Conservation (phyloP, 805 yeast genomes). For the Kazachstania psychrophila region DNA sequence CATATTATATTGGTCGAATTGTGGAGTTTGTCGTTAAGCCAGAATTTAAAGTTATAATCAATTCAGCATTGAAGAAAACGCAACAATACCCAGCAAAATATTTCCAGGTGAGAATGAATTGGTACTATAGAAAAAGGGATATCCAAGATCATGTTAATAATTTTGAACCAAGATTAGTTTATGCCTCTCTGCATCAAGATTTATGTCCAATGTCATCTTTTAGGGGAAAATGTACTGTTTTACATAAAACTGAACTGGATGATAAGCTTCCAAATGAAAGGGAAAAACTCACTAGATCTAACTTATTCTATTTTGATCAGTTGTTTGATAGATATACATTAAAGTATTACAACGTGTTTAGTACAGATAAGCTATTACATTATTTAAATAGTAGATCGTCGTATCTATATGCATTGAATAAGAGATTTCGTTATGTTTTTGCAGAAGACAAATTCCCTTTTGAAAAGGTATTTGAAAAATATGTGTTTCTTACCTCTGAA, state of each 20-base stretch:
- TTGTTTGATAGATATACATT: constrained; percentile 80
- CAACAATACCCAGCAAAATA: constrained; percentile 40
- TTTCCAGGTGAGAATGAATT: constrained; percentile 63
- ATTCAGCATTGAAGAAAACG: constrained; percentile 7
- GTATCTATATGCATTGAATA: constrained; percentile 51
- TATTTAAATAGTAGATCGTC: constrained; percentile 41
- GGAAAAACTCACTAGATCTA: constrained; percentile 46
- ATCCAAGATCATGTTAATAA: constrained; percentile 47
- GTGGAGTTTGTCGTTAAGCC: constrained; percentile 51
- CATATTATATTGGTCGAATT: constrained; percentile 79
- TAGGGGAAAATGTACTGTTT: constrained; percentile 67
- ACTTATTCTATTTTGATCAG: constrained; percentile 75
- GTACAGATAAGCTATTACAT: constrained; percentile 48
- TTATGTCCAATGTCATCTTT: constrained; percentile 65
- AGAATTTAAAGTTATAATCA: constrained; percentile 14
- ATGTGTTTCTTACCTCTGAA: constrained; percentile 8
- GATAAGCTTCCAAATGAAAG: constrained; percentile 35
- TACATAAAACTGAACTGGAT: constrained; percentile 57
- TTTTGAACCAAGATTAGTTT: constrained; percentile 63
- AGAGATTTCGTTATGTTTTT: constrained; percentile 64
- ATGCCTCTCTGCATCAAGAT: constrained; percentile 80
- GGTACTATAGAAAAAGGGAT: constrained; percentile 88
- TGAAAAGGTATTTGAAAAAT: constrained; percentile 18
- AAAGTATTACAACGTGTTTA: constrained; percentile 68
- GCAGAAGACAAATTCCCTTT: constrained; percentile 43